phyloP scores from a whole-genome alignment of 495 filamentous ascomycete genomes.

The Cetradonia linearis region DNA sequence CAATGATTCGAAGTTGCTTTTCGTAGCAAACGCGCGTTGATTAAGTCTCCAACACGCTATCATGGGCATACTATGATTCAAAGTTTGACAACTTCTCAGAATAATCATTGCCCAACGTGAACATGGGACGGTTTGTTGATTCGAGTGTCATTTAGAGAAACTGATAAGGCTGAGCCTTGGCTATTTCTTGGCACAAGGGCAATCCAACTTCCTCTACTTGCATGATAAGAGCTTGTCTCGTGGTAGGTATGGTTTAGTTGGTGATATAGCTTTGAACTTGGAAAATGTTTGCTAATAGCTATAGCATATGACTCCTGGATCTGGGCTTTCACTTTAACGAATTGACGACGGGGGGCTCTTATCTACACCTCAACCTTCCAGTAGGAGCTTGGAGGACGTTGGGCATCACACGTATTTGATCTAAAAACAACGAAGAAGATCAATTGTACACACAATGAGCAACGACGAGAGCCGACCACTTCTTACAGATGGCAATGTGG shows the following conservation, averaged over 20 bases:
- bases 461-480: conserved; percentile 14
- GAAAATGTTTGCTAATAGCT: background rate
- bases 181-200: background rate
- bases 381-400: background rate
- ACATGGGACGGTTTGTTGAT: background rate
- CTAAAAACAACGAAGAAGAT: background rate
- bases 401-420: background rate
- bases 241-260: background rate
- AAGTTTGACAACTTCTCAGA: too few relatives aligned
- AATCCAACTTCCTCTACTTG: background rate
- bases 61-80: background rate
- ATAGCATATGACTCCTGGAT: background rate
- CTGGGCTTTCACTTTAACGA: background rate
- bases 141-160: background rate
- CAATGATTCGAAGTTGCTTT: conserved; percentile 49
- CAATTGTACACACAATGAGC: background rate
- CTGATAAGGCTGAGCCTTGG: background rate
- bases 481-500: background rate
- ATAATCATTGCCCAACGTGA: background rate
- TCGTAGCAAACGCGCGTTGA: conserved; percentile 17
- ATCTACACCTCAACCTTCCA: background rate
- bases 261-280: background rate
- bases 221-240: background rate
- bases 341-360: background rate
- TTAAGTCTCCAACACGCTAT: background rate